These are phyloP conservation scores for Lecanoromycetidae sp. DNA, from an alignment of 2,329 filamentous ascomycete genomes.

Conservation along the genomic window DNA sequence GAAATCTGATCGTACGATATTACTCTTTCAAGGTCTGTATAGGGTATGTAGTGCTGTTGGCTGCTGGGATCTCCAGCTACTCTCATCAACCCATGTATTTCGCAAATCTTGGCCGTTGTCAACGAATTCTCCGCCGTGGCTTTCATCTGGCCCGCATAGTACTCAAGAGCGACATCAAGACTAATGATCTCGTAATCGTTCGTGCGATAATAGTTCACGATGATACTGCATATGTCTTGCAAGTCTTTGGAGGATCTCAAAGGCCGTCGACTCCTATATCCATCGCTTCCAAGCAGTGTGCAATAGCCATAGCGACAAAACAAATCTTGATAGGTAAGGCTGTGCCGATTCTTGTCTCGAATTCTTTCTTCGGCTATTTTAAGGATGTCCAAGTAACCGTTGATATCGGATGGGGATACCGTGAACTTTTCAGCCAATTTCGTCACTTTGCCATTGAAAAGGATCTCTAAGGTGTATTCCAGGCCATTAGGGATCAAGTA, in stretches of 20 bases:
- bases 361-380: too few species aligned
- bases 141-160: neutral
- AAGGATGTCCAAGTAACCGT: too few species aligned
- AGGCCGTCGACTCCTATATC: neutral
- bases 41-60: slow-evolving; percentile 1
- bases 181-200: neutral
- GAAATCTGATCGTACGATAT: neutral
- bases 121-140: neutral
- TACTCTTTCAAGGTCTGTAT: neutral
- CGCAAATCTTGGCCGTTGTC: neutral
- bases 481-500: too few species aligned
- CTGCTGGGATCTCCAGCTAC: neutral
- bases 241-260: neutral
- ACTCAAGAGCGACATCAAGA: slow-evolving; percentile 6
- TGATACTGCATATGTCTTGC: neutral
- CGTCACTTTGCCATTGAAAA: too few species aligned
- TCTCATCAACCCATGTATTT: slow-evolving; percentile 2
- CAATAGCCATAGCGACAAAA: neutral
- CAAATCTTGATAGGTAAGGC: neutral
- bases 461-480: too few species aligned
- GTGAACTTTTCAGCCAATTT: too few species aligned
- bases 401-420: too few species aligned
- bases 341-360: neutral
- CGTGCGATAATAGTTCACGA: neutral
- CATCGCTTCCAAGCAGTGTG: neutral